Percentiles rank a stretch among this genome's conserved stretches.
phyloP scores from a whole-genome alignment of 2,329 filamentous ascomycete genomes.

The Kalmusia sp. region DNA sequence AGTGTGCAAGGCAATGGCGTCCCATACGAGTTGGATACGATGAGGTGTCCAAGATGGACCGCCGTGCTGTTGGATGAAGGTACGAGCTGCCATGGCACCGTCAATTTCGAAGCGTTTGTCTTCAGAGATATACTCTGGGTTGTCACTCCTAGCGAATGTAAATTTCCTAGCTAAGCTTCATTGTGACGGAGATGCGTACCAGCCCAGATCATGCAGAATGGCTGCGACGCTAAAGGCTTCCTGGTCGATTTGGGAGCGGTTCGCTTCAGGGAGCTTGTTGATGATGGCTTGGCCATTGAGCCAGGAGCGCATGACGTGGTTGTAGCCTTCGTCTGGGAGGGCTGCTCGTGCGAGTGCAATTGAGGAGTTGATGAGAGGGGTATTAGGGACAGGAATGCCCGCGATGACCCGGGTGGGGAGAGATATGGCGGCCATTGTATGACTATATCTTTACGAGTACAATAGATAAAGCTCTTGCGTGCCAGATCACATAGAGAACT shows the following conservation, averaged over 20 bases:
- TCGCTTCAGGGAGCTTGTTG: constrained; percentile 37
- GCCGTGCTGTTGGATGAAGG: constrained; percentile 32
- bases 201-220: constrained; percentile 55
- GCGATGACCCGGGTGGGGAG: constrained; percentile 29
- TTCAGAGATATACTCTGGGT: constrained; percentile 40
- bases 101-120: constrained; percentile 62
- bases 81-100: constrained; percentile 53
- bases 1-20: constrained; percentile 57
- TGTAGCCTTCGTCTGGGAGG: constrained; percentile 42
- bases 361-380: constrained; percentile 45
- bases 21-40: constrained; percentile 57
- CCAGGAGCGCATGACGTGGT: constrained; percentile 49
- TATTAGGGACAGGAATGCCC: constrained; percentile 45
- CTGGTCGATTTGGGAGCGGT: constrained; percentile 35
- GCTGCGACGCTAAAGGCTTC: constrained; percentile 50
- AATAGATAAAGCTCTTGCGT: background rate
- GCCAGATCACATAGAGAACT: background rate
- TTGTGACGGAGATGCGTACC: constrained; percentile 38
- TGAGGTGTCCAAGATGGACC: constrained; percentile 47
- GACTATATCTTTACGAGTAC: background rate
- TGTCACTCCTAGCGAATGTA: background rate
- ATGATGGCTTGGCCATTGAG: constrained; percentile 46
- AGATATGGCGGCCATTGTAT: constrained; percentile 9
- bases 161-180: background rate
- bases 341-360: constrained; percentile 39